These are phyloP conservation scores for Grigorovia jiainica DNA, from an alignment of 805 yeast genomes.

Conservation along the genomic window DNA sequence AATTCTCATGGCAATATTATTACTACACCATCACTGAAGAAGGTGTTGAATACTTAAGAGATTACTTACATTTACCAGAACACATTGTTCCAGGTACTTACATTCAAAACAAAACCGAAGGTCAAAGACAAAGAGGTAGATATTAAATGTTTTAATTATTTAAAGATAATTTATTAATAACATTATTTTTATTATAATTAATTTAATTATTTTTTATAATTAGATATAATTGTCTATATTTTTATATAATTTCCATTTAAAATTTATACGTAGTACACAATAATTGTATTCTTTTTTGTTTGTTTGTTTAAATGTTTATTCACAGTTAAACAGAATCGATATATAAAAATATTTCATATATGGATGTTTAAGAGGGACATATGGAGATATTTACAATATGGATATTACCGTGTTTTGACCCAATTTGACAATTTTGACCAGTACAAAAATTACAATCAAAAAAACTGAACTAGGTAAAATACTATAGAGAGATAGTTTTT, in stretches of 20 bases:
- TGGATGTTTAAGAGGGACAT: too few relatives aligned
- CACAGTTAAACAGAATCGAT: too few relatives aligned
- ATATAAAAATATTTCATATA: too few relatives aligned
- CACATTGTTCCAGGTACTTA: slow-evolving; percentile 97
- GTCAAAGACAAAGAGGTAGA: slow-evolving; percentile 52
- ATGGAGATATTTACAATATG: too few relatives aligned
- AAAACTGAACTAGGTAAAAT: too few relatives aligned
- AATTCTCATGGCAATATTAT: slow-evolving; percentile 99
- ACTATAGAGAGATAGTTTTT: too few relatives aligned
- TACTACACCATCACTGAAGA: slow-evolving; percentile 99
- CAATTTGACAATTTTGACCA: too few relatives aligned
- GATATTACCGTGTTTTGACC: too few relatives aligned
- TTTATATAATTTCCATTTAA: background rate
- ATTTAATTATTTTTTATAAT: background rate
- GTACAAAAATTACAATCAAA: too few relatives aligned
- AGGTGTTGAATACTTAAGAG: slow-evolving; percentile 98
- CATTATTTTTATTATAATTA: background rate
- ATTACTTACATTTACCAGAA: slow-evolving; percentile 97
- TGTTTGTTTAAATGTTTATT: too few relatives aligned
- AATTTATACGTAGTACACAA: background rate
- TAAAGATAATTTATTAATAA: slow-evolving; percentile 1
- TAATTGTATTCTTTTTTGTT: background rate
- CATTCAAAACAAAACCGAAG: slow-evolving; percentile 87
- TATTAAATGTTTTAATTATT: slow-evolving; percentile 14
- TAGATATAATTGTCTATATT: background rate